These are phyloP conservation scores for Cutaneotrichosporon sp. DNA, from an alignment of 1,284 basidiomycete genomes.

Conservation along the genomic window DNA sequence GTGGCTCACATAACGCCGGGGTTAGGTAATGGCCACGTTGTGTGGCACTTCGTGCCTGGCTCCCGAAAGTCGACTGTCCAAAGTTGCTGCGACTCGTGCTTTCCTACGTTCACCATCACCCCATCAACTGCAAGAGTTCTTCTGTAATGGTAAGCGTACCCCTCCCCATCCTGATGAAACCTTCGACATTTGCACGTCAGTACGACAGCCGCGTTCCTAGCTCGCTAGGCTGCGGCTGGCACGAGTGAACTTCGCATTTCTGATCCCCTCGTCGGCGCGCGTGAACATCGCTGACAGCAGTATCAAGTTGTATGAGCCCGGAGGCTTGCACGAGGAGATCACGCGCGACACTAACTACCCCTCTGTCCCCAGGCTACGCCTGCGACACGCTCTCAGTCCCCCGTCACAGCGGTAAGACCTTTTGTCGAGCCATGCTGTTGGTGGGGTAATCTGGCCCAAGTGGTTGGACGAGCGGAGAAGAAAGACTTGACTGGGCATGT, in stretches of 20 bases:
- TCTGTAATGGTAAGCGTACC: slow-evolving; percentile 9
- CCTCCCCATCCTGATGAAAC: slow-evolving; percentile 31
- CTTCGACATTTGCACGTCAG: slow-evolving; percentile 47
- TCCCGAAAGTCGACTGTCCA: background rate
- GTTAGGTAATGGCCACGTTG: background rate
- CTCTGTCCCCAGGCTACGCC: too few species aligned
- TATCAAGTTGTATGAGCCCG: too few species aligned
- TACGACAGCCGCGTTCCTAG: slow-evolving; percentile 28
- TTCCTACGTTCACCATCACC: slow-evolving; percentile 2
- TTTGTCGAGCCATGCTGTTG: slow-evolving; percentile 36
- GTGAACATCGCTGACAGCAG: background rate
- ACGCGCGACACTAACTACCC: too few species aligned
- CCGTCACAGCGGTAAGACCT: slow-evolving; percentile 37
- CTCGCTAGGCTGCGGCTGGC: slow-evolving; percentile 20
- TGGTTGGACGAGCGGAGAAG: slow-evolving; percentile 34
- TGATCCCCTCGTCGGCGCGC: slow-evolving; percentile 21
- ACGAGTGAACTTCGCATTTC: slow-evolving; percentile 42
- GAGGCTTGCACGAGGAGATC: too few species aligned
- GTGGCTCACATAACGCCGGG: background rate
- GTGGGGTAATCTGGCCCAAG: slow-evolving; percentile 26
- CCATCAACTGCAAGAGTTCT: slow-evolving; percentile 1
- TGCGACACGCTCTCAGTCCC: slow-evolving; percentile 41
- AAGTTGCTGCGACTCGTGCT: background rate
- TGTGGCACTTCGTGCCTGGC: background rate
- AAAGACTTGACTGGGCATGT: slow-evolving; percentile 46